Evolutionary conservation across 2,329 filamentous ascomycete genomes (phyloP), one percentile per base, ranked within the genome.

Genomic region (Microcera coccophila): DNA sequence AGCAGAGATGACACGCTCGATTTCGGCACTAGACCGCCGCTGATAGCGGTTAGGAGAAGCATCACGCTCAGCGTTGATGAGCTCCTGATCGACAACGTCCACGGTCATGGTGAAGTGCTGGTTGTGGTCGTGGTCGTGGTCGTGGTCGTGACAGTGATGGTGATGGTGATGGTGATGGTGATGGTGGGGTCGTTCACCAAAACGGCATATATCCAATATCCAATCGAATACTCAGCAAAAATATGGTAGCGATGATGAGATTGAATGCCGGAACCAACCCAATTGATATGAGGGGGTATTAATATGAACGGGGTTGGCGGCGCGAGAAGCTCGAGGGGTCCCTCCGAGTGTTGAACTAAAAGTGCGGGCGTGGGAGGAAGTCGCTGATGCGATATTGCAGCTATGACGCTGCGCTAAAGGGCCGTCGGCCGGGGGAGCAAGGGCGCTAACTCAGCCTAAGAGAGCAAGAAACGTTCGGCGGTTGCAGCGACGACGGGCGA

Each of bases 1-100:
- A 2, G 69, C 66, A 4, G 79, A 76, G 16, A 71, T 55, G n/a
- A 80, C 76, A 26, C 81, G 76, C 57, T 82, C 79, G 48, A 86
- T 78, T 67, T 77, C 75, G 54, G 73, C 60, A 58, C 71, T 78
- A 24, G 66, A 58, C 42, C 72, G 70, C 37, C 49, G 62, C 14
- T 60, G 61, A 46, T 69, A 64, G 44, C 49, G 61, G 19, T 58
- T 57, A 14, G 69, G 71, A 32, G 68, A 72, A 36, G 80, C 80
- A 52, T 76, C 75, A 45, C 62, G 66, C 64, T 85, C 81, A 32
- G 76, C 75, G 24, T 63, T 67, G 48, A 68, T 62, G 55, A 84
- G 62, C 49, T 76, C 71, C 45, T 68, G 69, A 60, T 84, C 79
- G 53, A 78, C 66, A 47, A 70, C 66, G 60, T 81, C 70, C 66